Evolutionary conservation across 1,139 yeast species (phyloP), one percentile per base, ranked within the genome.

Genomic region (Tardiomyces blankii): DNA sequence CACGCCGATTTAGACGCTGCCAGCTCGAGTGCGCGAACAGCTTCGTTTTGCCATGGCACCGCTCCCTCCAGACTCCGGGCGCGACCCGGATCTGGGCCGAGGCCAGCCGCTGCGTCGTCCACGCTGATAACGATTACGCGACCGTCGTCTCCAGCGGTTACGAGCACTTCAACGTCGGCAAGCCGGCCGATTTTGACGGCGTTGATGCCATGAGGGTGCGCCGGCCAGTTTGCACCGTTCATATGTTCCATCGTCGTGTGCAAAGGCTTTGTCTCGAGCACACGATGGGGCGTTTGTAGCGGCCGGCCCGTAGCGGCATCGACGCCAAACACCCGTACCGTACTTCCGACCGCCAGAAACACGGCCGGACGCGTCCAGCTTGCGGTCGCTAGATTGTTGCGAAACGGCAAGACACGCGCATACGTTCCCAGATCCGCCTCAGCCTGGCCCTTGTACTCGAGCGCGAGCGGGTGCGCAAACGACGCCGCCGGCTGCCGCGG

Each of bases 81-180:
- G 7, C 25, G 25, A 21, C 25, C 7, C 25, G 7, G 7, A 7
- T 21, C 25, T 7, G 7, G 25, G 32, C 32, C 13, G 13, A 28
- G 32, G 6, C 39, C 39, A 4, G n/a, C 13, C 9, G 39, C 18
- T 1, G 57, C 39, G 14, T 46, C 58, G 0, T 63, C 64, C 7
- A 68, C 54, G 33, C 62, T 59, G 68, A 75, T 79, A 0, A 80
- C 54, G 48, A 73, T 51, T 0, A 77, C 63, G 16, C 73, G 59
- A 0, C 86, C 85, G 60, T 77, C 80, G 56, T 82, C 88, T 27
- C 68, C 55, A 38, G 82, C 77, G 1, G 69, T 70, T 0, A 66
- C 72, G 13, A 81, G 51, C 0, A 72, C 68, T 30, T 69, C 71
- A 6, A 16, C 19, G 50, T 11, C 35, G 16, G n/a, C 16, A 14